Percentiles rank a stretch among this genome's conserved stretches.
phyloP scores from a whole-genome alignment of 2,329 filamentous ascomycete genomes.

The Aspergillus novoparasiticus region DNA sequence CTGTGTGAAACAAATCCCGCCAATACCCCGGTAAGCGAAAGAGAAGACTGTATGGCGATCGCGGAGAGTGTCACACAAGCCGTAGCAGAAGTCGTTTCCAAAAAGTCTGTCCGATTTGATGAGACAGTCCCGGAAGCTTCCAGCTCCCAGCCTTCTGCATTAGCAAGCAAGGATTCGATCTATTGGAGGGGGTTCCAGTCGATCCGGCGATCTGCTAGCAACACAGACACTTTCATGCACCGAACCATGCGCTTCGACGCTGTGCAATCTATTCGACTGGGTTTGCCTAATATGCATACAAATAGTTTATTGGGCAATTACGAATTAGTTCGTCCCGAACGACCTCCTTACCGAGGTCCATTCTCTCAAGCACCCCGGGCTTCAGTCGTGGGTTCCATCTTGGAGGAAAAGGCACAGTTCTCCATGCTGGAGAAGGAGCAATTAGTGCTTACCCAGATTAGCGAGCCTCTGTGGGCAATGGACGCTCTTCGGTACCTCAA shows the following conservation, averaged over 20 bases:
- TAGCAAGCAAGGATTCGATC: constrained; percentile 69
- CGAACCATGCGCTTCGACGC: constrained; percentile 84
- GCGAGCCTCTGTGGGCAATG: constrained; percentile 62
- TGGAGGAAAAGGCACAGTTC: constrained; percentile 48
- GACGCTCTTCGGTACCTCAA: constrained; percentile 64
- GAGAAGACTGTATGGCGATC: constrained; percentile 20
- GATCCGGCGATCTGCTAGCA: constrained; percentile 66
- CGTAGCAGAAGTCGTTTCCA: constrained; percentile 19
- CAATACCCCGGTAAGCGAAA: constrained; percentile 41
- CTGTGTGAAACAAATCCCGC: constrained; percentile 59
- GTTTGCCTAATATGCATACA: constrained; percentile 70
- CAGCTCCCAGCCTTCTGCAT: constrained; percentile 37
- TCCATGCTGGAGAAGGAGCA: constrained; percentile 69
- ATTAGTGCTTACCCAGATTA: constrained; percentile 73
- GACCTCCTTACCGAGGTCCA: constrained; percentile 71
- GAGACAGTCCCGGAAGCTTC: constrained; percentile 42
- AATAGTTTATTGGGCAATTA: constrained; percentile 85
- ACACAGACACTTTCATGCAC: constrained; percentile 79
- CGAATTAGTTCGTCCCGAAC: constrained; percentile 70
- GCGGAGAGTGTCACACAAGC: constrained; percentile 22
- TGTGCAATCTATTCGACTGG: constrained; percentile 79
- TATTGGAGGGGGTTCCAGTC: constrained; percentile 88
- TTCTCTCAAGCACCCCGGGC: constrained; percentile 73
- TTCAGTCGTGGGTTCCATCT: constrained; percentile 64
- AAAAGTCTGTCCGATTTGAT: constrained; percentile 35